Base-by-base conservation (phyloP, 2,329 filamentous ascomycete genomes). In the Apiospora koreana region DNA sequence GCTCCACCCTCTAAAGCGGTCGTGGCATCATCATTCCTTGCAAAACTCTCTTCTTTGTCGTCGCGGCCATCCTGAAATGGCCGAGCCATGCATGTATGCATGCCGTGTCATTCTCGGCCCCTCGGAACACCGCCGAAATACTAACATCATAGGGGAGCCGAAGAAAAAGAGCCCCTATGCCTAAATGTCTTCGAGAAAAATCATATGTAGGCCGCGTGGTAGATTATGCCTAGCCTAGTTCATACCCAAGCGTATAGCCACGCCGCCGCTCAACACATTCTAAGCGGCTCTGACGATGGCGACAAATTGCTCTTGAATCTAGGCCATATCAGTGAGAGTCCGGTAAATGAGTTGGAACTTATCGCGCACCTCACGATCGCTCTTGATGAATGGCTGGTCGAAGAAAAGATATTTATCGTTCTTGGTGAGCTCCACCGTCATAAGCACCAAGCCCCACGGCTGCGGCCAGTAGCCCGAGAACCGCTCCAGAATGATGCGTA, bases 331-430 rank as follows among this genome's bases (percentile, higher is more conserved):
- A 69, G 69, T 41, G 45, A 70, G 42, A 66, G 68, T 69, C 28
- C 68, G 68, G 65, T 68, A 71, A 45, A 71, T 70, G 42, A 50
- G 42, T 67, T 71, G 70, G n/a, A 71, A 68, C 25, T 62, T 50
- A 38, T 70, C 65, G 18, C 68, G 65, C 86, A 97, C 94, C 86
- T 98, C 94, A 74, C 94, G 94, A 75, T 92, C 90, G 74, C 92
- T 89, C 85, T 97, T 97, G 82, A 98, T 93, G 77, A 97, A 98
- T 35, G 94, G 93, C 74, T 97, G 86, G 67, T 96, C 93, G 85
- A 97, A 98, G 86, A 99, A 97, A 78, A 91, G 91, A 81, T 95
- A 97, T 78, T 91, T 93, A 69, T 93, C 91, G 79, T 97, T 98
- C 86, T 97, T 97, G 75, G 97, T 86, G 70, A 99, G 87, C 83